A percentile compares a stretch with the other conserved stretches of the same genome.
Evolutionary conservation across 2,329 filamentous ascomycete genomes (phyloP).

Genomic region (Paraphaeosphaeria sporulosa): DNA sequence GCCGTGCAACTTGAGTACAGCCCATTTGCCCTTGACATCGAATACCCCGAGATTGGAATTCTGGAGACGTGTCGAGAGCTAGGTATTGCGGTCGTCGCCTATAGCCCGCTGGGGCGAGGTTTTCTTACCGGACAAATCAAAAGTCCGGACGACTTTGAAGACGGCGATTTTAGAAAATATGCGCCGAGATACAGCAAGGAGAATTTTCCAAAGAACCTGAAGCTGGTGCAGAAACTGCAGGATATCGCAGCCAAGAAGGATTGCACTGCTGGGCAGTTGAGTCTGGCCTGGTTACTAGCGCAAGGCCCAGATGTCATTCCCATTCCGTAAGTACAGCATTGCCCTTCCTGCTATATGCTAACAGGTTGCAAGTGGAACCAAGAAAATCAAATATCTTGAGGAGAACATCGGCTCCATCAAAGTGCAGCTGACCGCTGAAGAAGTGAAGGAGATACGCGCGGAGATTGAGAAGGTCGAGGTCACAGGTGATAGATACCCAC

Average conservation of each 20-base stretch:
- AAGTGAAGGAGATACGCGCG: slow-evolving; percentile 26
- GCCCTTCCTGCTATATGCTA: background rate
- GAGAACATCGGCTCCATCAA: slow-evolving; percentile 26
- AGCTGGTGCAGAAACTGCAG: slow-evolving; percentile 41
- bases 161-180: slow-evolving; percentile 29
- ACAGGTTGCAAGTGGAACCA: slow-evolving; percentile 40
- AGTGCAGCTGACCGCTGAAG: slow-evolving; percentile 22
- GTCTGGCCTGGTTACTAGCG: slow-evolving; percentile 44
- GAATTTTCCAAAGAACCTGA: slow-evolving; percentile 46
- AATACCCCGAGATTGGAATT: slow-evolving; percentile 36
- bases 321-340: slow-evolving; percentile 50
- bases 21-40: slow-evolving; percentile 55
- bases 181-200: slow-evolving; percentile 21
- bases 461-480: slow-evolving; percentile 20
- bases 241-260: slow-evolving; percentile 53
- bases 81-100: slow-evolving; percentile 43
- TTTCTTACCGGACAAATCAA: slow-evolving; percentile 24
- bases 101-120: slow-evolving; percentile 44
- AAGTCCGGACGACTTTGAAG: slow-evolving; percentile 53
- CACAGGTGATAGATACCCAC: slow-evolving; percentile 18
- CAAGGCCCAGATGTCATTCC: slow-evolving; percentile 61
- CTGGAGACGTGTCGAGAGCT: slow-evolving; percentile 50
- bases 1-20: slow-evolving; percentile 60
- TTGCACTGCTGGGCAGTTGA: slow-evolving; percentile 64
- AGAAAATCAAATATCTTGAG: slow-evolving; percentile 24